phyloP scores from a whole-genome alignment of 352 stramenopile genomes.

The Globisporangium paddicum region DNA sequence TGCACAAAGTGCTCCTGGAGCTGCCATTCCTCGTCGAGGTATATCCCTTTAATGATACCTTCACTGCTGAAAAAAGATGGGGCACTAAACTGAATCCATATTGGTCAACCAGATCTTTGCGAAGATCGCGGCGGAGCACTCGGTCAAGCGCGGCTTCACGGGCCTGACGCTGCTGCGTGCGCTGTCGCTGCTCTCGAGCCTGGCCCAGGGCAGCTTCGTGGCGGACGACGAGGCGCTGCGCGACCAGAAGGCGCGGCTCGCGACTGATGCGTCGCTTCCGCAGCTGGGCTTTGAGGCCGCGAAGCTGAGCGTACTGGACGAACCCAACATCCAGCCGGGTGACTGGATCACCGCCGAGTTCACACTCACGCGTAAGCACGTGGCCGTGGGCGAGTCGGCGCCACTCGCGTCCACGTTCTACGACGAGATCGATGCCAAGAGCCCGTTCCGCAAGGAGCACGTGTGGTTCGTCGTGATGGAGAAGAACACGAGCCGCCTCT shows the following conservation, averaged over 20 bases:
- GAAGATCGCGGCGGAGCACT: constrained; percentile 50
- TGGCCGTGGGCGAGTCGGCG: constrained; percentile 34
- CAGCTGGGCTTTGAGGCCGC: constrained; percentile 25
- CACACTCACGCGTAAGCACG: constrained; percentile 42
- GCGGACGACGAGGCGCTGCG: constrained; percentile 53
- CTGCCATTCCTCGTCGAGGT: constrained; percentile 75
- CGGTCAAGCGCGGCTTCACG: constrained; percentile 63
- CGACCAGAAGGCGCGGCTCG: constrained; percentile 47
- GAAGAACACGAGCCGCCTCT: constrained; percentile 49
- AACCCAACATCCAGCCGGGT: constrained; percentile 60
- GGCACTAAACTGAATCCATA: neutral
- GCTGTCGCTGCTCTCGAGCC: constrained; percentile 60
- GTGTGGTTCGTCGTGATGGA: constrained; percentile 71
- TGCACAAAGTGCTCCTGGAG: constrained; percentile 68
- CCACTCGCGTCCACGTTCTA: constrained; percentile 60
- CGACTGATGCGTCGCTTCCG: constrained; percentile 26
- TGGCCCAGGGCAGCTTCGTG: constrained; percentile 66
- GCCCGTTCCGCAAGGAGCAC: constrained; percentile 68
- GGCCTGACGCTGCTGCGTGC: constrained; percentile 45
- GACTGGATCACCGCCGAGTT: constrained; percentile 78
- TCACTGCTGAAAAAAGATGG: neutral
- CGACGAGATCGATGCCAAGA: constrained; percentile 61
- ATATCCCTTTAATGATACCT: too few species aligned
- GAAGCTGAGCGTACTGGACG: constrained; percentile 55
- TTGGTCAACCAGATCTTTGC: constrained; percentile 42